Evolutionary conservation across 441 rosid species (phyloP).

Genomic region (Corymbia calophylla): DNA sequence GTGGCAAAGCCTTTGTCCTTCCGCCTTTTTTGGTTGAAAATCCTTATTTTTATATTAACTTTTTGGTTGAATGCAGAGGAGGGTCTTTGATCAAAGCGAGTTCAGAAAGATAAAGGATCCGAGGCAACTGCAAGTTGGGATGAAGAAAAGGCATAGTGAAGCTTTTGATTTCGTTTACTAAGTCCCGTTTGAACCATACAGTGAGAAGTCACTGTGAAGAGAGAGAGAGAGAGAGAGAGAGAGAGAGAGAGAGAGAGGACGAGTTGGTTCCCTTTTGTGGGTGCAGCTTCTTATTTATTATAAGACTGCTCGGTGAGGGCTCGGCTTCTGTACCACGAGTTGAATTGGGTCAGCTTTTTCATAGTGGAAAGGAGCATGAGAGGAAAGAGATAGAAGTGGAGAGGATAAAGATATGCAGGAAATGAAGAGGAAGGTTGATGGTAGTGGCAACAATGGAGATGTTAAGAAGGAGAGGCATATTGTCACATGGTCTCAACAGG

Average conservation of each 20-base stretch:
- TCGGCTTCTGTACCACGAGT: constrained; percentile 33
- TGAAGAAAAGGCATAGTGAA: background rate
- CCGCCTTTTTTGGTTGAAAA: background rate
- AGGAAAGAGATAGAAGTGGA: background rate
- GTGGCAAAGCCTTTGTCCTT: background rate
- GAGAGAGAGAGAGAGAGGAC: background rate
- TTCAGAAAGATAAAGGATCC: constrained; percentile 29
- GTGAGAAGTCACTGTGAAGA: constrained; percentile 9
- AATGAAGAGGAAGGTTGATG: background rate
- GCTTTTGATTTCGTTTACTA: constrained; percentile 6
- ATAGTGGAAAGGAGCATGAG: constrained; percentile 36
- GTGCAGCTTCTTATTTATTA: constrained; percentile 13
- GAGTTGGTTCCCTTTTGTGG: constrained; percentile 11
- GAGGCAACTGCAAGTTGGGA: constrained; percentile 13
- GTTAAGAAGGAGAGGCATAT: constrained; percentile 90
- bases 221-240: constrained; percentile 6
- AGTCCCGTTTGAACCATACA: constrained; percentile 41
- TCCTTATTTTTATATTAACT: background rate
- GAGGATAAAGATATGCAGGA: background rate
- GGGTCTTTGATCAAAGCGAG: background rate
- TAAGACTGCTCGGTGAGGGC: constrained; percentile 12
- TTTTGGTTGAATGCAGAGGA: background rate
- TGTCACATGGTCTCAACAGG: constrained; percentile 92
- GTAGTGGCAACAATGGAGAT: background rate
- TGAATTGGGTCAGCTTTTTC: constrained; percentile 39